Base-by-base conservation (phyloP, 352 stramenopile genomes). In the Phytopythium ostracodes region DNA sequence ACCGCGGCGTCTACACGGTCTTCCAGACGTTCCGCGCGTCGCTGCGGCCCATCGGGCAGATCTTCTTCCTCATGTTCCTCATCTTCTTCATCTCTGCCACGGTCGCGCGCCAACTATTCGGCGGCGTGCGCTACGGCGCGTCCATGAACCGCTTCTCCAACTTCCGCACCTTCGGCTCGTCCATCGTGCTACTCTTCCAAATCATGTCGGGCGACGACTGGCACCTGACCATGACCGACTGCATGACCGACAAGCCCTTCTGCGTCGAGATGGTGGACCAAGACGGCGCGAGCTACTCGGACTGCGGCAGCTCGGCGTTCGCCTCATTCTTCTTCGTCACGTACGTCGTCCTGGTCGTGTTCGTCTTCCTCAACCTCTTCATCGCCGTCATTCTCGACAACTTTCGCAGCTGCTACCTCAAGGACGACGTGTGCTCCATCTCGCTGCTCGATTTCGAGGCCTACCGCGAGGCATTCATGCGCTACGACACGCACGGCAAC, bases 31-130 rank as follows among this genome's bases (percentile, higher is more conserved):
- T 92, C 47, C 72, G 81, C 18, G 81, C 81, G 8, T 89, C 77
- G 11, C 62, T 92, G 36, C 71, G 75, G 58, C 80, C 84, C 11
- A 81, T 91, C 46, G 77, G 66, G 14, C 78, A 92, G 67, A 89
- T 91, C 57, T 91, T 91, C 67, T 91, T 91, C 44, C 72, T 92
- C 67, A 81, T 92, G 58, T 80, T 88, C 56, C 83, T 88, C 72
- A 86, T 91, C 58, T 88, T 90, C 66, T 92, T 89, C 71, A 89
- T 92, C 66, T 92, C 91, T 44, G 81, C 84, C 17, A 77, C 89
- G 22, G 71, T 92, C 24, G 84, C 77, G 6, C 77, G 81, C 0
- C 83, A 92, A 72, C 77, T 92, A 56, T 92, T 91, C 59, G 84
- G 84, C 15, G 79, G 75, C 4, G 69, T 91, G 51, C 73, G 75